Percentiles rank a stretch among this genome's conserved stretches.
phyloP scores from a whole-genome alignment of 768 basidiomycete species.

The Pleurotus citrinopileatus region DNA sequence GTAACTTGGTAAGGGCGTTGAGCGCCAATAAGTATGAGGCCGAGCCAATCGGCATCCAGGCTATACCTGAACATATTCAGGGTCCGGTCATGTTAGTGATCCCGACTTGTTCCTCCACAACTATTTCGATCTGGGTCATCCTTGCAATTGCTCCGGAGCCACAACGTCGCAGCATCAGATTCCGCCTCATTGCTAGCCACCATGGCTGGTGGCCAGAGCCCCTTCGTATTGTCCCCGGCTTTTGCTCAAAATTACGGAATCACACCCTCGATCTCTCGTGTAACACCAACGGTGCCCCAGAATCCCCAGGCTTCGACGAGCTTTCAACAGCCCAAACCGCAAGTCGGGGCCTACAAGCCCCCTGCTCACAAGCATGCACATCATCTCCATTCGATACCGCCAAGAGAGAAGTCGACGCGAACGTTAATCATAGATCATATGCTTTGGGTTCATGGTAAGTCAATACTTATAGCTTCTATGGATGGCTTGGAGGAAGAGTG shows the following conservation, averaged over 20 bases:
- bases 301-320: not conserved
- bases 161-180: not conserved
- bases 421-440: conserved; percentile 87
- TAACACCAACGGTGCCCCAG: not conserved
- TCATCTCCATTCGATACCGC: conserved; percentile 83
- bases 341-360: conserved; percentile 42
- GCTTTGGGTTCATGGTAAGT: conserved; percentile 72
- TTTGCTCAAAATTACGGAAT: not conserved
- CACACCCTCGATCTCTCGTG: not conserved
- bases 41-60: not conserved
- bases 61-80: conserved; percentile 1
- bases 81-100: not conserved
- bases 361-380: conserved; percentile 89
- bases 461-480: not conserved
- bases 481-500: not conserved
- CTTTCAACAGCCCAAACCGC: conserved; percentile 16
- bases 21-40: no score
- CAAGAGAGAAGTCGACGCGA: conserved; percentile 84
- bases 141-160: not conserved
- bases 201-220: conserved; percentile 1
- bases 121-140: not conserved
- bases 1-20: no score
- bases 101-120: conserved; percentile 9
- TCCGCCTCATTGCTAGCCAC: not conserved
- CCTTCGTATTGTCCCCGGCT: not conserved